phyloP scores from a whole-genome alignment of 805 yeast genomes.

The Nakazawaea holstii region DNA sequence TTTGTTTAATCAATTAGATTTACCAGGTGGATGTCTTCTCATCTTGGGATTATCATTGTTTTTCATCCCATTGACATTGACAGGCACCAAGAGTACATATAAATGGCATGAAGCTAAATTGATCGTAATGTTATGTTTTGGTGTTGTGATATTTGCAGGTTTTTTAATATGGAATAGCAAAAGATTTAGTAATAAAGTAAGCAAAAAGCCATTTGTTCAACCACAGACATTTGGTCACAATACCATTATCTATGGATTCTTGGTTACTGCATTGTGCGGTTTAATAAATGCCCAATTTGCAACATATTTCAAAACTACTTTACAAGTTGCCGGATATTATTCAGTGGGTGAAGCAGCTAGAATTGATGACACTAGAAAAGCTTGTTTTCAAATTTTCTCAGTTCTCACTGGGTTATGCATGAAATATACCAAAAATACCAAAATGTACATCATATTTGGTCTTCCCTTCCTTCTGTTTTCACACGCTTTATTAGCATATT shows the following conservation, averaged over 20 bases:
- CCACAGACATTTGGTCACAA: slow-evolving; percentile 17
- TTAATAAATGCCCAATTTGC: slow-evolving; percentile 21
- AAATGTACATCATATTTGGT: slow-evolving; percentile 19
- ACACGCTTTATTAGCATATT: slow-evolving; percentile 21
- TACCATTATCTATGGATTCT: slow-evolving; percentile 13
- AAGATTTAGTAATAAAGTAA: neutral
- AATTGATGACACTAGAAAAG: slow-evolving; percentile 25
- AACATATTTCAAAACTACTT: slow-evolving; percentile 20
- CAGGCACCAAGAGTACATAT: slow-evolving; percentile 19
- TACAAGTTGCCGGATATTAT: slow-evolving; percentile 25
- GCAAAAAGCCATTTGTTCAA: slow-evolving; percentile 21
- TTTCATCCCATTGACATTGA: slow-evolving; percentile 23
- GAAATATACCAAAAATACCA: slow-evolving; percentile 25
- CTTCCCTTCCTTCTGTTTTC: slow-evolving; percentile 19
- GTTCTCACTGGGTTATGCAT: slow-evolving; percentile 21
- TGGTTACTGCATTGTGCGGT: slow-evolving; percentile 19
- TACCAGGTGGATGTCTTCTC: slow-evolving; percentile 19
- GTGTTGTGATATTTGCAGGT: slow-evolving; percentile 15
- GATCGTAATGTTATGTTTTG: slow-evolving; percentile 21
- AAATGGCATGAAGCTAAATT: slow-evolving; percentile 19
- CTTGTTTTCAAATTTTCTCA: slow-evolving; percentile 21
- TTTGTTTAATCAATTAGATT: slow-evolving; percentile 18
- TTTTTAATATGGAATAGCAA: slow-evolving; percentile 17
- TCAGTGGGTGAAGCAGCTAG: slow-evolving; percentile 24
- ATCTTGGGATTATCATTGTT: slow-evolving; percentile 20